Evolutionary conservation across 2,329 filamentous ascomycete genomes (phyloP).

Genomic region (Chaetomium globosum): DNA sequence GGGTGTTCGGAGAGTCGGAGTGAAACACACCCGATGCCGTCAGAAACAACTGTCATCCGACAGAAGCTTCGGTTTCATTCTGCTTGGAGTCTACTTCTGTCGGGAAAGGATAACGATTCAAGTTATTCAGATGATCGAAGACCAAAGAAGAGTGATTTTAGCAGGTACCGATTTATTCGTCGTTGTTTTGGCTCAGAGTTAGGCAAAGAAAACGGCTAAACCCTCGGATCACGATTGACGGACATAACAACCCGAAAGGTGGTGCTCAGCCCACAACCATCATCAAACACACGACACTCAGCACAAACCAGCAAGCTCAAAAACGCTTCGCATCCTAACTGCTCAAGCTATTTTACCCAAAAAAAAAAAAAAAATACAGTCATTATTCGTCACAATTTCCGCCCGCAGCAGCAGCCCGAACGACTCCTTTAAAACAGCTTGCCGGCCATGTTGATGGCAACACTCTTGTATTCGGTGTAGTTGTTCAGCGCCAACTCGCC

Average conservation of each 20-base stretch:
- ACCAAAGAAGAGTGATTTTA: no score
- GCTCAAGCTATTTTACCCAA: neutral
- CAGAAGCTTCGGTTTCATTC: neutral
- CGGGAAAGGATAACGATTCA: neutral
- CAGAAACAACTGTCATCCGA: neutral
- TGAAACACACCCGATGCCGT: neutral
- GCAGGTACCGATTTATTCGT: no score
- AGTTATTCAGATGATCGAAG: neutral
- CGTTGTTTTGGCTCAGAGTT: neutral
- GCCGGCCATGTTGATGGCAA: conserved; percentile 54
- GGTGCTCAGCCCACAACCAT: no score
- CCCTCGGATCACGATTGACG: no score
- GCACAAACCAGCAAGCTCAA: neutral
- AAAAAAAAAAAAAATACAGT: conserved; percentile 14
- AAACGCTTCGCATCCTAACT: neutral
- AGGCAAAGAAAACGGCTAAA: neutral
- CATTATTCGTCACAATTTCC: conserved; percentile 20
- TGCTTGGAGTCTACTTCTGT: neutral
- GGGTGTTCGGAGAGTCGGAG: neutral
- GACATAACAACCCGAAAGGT: no score
- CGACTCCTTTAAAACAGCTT: conserved; percentile 22
- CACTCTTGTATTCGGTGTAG: conserved; percentile 71
- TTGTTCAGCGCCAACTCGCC: conserved; percentile 68
- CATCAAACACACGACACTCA: neutral
- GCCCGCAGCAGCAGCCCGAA: neutral